Base-by-base conservation (phyloP, 1,284 basidiomycete species). In the Puccinia coronata region DNA sequence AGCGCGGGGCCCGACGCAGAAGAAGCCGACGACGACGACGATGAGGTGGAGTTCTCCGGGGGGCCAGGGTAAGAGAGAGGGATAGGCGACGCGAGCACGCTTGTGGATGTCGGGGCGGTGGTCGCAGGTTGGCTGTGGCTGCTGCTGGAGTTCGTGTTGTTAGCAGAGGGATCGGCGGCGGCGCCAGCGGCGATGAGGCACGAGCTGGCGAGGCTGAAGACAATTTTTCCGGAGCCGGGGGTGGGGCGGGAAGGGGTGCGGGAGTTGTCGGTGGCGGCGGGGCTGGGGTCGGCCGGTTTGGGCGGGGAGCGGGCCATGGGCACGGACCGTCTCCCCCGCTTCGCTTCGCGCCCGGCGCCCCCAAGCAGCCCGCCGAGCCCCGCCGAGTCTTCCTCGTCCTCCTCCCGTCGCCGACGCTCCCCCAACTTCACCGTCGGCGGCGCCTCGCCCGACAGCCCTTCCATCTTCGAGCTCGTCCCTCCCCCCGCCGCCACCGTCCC, bases 351-450 rank as follows among this genome's bases (percentile, higher is more conserved):
- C 23, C 34, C 55, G 25, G n/a, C 14, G 0, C 39, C 55, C 23
- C 57, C n/a, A 39, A 72, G 25, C 49, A 81, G 65, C 4, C 79
- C 59, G 39, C 57, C 79, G 8, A 81, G 71, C 16, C 59, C 71
- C 36, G 25, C 23, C 28, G 47, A 36, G 31, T 81, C 79, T 39
- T 81, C 79, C 47, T 81, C 79, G 12, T 81, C 79, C 47, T 80
- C 79, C 23, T 73, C 79, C 12, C 70, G 25, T 9, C 70, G 39
- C 34, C 79, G 36, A 9, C 79, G 55, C 63, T 81, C 75, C 3
- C 75, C 75, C 9, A 77, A 28, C 43, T 36, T 9, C 28, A 67
- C 41, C 36, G 49, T 81, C n/a, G 79, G 79, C 14, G 79, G 79
- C 9, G 63, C 57, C 72, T 41, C 69, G 18, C 70, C 57, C 9